Conservation (phyloP, 805 yeast species). For the Schizosaccharomyces lindneri region DNA sequence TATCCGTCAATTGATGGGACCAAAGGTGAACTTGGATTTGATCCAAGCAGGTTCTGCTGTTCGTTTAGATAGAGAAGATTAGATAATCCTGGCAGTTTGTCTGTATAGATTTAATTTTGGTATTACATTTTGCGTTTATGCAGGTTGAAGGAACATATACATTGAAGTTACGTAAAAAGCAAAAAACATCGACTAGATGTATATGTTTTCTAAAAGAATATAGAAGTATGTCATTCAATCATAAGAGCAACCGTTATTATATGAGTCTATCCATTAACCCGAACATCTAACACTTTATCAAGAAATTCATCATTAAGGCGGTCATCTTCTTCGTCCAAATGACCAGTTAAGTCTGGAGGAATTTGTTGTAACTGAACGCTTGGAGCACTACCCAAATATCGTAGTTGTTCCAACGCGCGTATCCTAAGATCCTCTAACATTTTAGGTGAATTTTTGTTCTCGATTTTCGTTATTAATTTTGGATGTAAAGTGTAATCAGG, state of each 20-base stretch:
- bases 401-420: conserved; percentile 53
- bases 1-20: conserved; percentile 90
- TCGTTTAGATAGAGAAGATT: conserved; percentile 53
- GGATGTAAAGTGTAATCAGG: conserved; percentile 87
- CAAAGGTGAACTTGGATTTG: conserved; percentile 82
- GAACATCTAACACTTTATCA: neutral
- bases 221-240: neutral
- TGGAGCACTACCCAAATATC: conserved; percentile 76
- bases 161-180: neutral
- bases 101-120: too few relatives aligned
- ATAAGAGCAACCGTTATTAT: neutral
- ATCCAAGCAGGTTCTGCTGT: conserved; percentile 95
- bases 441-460: conserved; percentile 62
- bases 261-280: neutral
- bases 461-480: conserved; percentile 47
- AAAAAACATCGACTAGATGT: neutral
- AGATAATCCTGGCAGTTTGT: neutral
- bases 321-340: conserved; percentile 1
- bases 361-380: conserved; percentile 62
- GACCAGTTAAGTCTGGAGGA: conserved; percentile 2
- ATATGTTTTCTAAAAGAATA: neutral
- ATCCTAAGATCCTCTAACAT: conserved; percentile 58
- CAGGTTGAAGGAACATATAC: too few relatives aligned
- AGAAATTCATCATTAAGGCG: neutral
- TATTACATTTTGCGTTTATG: too few relatives aligned